Evolutionary conservation across 2,329 filamentous ascomycete species (phyloP), one percentile per base, ranked within the genome.

Genomic region (Falciphora oryzae): DNA sequence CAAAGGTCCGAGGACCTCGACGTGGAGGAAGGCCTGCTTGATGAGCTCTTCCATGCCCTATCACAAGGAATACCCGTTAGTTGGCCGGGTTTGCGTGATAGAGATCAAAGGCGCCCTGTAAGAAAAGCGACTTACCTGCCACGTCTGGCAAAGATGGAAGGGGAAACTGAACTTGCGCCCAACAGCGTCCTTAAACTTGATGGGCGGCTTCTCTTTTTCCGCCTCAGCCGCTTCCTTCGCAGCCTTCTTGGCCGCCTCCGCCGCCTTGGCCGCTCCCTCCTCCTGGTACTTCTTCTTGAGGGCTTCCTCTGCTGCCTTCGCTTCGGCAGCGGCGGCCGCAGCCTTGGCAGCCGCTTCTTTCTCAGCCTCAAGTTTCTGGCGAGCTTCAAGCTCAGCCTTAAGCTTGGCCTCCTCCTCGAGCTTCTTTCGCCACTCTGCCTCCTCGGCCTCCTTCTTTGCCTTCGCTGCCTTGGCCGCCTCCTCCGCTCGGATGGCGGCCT

Each of bases 151-250:
- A 35, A 96, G 76, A 68, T 93, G 86, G 77, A 89, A 97, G 1
- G 93, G 93, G 72, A 97, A 97, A 76, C 87, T 95, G 75, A 96
- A 97, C 75, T 96, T 97, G 69, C 93, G 85, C 38, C 92, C 91
- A 22, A 97, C 87, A 0, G 93, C 93, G 74, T 97, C 93, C 77
- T 96, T 96, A 79, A 96, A 96, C 69, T 89, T 89, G 74, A 97
- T 91, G 2, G 91, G 91, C 58, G 87, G 81, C 75, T 92, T 90
- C 57, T 88, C 84, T 66, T 83, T 83, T 68, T 80, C 80, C 68
- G 76, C 77, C n/a, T 71, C 73, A 1, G 75, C 78, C 67, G 81
- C 80, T 50, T 80, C 75, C 13, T 38, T 38, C 18, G 35, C 35
- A 16, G 77, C 75, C 68, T 80, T 80, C 68, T 76, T 77, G 18